Evolutionary conservation across 176 grass and related monocot species (phyloP), one percentile per base, ranked within the genome.

Genomic region (Carex myosuroides): DNA sequence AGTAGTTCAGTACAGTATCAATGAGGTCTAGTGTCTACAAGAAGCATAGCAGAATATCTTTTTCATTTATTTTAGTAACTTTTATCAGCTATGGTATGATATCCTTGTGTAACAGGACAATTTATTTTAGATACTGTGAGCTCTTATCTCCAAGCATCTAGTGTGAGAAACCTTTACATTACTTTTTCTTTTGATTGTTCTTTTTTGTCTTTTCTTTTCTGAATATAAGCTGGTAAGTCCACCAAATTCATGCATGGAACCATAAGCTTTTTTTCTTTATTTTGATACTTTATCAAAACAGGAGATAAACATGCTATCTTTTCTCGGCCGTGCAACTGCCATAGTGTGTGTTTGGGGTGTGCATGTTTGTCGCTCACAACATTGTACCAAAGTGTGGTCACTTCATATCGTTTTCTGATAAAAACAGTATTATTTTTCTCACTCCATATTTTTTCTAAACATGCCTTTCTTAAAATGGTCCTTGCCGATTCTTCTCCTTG

Each of bases 231-330:
- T 30, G 48, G 73, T 30, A 56, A 55, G 33, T 56, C 42, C 20
- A 33, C 22, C 48, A 77, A 32, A 77, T 77, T 77, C 73, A 77
- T 54, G 73, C 50, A 77, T 77, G 50, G 55, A 77, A 32, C 13
- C 46, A 56, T 56, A 3, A 56, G 11, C 73, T 76, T 76, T 77
- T 77, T 77, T 77, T 77, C 72, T 77, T 22, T 77, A 54, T 77
- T 32, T 77, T 24, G 21, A 33, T 53, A 55, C 72, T 76, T 76
- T 56, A 76, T 55, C 11, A 77, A 77, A 77, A 54, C 46, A 30
- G 13, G 72, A 77, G 48, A 77, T 22, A 24, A 77, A 77, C 72
- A 55, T 30, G 72, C 21, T 53, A 77, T 32, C 72, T 77, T 77
- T 22, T 55, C 22, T 77, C 21, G 6, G 46, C 22, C 46, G 48